phyloP scores from a whole-genome alignment of 2,329 filamentous ascomycete species.

The Alternaria rosae region DNA sequence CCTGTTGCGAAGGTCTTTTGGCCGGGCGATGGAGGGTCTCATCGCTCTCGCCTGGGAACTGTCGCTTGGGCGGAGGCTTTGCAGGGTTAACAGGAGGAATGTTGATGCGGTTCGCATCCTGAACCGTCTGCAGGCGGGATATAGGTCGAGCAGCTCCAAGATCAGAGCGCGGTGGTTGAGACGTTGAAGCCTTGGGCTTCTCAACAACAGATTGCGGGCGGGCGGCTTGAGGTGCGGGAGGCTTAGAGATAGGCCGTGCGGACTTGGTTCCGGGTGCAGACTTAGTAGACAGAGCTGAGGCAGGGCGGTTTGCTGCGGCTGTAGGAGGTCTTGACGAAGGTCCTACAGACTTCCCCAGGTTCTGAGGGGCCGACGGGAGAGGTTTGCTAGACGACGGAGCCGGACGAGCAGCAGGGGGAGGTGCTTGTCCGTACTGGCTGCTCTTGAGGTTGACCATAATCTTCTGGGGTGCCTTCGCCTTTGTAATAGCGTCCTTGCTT shows the following conservation, averaged over 20 bases:
- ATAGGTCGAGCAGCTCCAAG: slow-evolving; percentile 60
- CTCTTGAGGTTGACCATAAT: slow-evolving; percentile 70
- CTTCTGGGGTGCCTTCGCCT: slow-evolving; percentile 72
- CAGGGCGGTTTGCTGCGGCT: slow-evolving; percentile 36
- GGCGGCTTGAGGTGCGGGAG: slow-evolving; percentile 34
- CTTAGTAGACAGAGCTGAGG: slow-evolving; percentile 38
- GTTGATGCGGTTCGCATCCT: slow-evolving; percentile 64
- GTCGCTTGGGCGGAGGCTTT: slow-evolving; percentile 75
- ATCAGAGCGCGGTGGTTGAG: slow-evolving; percentile 57
- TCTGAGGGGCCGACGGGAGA: slow-evolving; percentile 36
- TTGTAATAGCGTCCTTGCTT: slow-evolving; percentile 64
- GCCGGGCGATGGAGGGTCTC: slow-evolving; percentile 60
- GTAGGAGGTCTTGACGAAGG: slow-evolving; percentile 64
- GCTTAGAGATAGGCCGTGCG: slow-evolving; percentile 32
- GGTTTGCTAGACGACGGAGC: slow-evolving; percentile 40
- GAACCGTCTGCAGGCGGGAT: slow-evolving; percentile 68
- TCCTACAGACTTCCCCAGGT: slow-evolving; percentile 43
- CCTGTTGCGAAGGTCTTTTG: slow-evolving; percentile 50
- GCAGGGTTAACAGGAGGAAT: slow-evolving; percentile 70
- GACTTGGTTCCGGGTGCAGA: slow-evolving; percentile 27
- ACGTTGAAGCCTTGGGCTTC: slow-evolving; percentile 62
- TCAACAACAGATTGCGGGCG: slow-evolving; percentile 66
- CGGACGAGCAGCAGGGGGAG: slow-evolving; percentile 65
- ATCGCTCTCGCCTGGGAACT: slow-evolving; percentile 74
- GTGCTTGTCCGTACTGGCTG: slow-evolving; percentile 46